A percentile compares a stretch with the other conserved stretches of the same genome.
Evolutionary conservation across 2,329 filamentous ascomycete genomes (phyloP).

Genomic region (Aureobasidium zeae): DNA sequence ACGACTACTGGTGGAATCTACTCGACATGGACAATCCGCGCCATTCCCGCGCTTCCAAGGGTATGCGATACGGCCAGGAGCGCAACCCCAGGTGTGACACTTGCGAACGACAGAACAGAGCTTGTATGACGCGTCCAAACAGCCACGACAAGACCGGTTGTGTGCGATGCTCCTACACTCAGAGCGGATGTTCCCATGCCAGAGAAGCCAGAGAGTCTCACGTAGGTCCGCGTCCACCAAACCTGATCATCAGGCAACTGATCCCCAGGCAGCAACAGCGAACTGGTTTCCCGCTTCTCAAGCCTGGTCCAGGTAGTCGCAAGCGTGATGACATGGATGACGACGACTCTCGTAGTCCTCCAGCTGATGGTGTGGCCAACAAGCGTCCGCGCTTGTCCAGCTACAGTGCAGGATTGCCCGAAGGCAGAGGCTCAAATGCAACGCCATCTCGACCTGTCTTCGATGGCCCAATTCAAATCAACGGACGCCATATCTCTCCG

Average conservation of each 20-base stretch:
- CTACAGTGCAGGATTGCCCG: not conserved
- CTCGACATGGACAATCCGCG: constrained; percentile 9
- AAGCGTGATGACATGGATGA: constrained; percentile 12
- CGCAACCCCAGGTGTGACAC: constrained; percentile 12
- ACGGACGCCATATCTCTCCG: constrained; percentile 3
- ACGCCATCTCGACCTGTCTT: constrained; percentile 1
- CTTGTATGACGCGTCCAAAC: constrained; percentile 9
- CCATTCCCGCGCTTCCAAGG: constrained; percentile 11
- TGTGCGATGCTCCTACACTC: constrained; percentile 13
- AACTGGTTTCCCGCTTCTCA: constrained; percentile 6
- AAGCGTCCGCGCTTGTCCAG: constrained; percentile 10
- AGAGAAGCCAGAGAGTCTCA: constrained; percentile 13
- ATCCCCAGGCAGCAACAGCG: constrained; percentile 7
- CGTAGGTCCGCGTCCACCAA: not conserved
- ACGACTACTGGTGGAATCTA: constrained; percentile 15
- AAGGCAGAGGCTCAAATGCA: not conserved
- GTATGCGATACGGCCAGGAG: constrained; percentile 10
- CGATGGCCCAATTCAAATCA: not conserved
- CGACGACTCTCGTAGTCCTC: constrained; percentile 5
- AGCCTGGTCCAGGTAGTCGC: not conserved
- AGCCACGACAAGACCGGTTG: constrained; percentile 14
- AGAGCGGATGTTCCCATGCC: constrained; percentile 12
- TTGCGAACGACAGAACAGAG: constrained; percentile 10
- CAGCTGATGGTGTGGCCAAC: not conserved
- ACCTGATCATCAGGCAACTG: not conserved